Evolutionary conservation across 371 early-diverging fungal species (phyloP), one percentile per base, ranked within the genome.

Genomic region (Conidiobolus coronatus): DNA sequence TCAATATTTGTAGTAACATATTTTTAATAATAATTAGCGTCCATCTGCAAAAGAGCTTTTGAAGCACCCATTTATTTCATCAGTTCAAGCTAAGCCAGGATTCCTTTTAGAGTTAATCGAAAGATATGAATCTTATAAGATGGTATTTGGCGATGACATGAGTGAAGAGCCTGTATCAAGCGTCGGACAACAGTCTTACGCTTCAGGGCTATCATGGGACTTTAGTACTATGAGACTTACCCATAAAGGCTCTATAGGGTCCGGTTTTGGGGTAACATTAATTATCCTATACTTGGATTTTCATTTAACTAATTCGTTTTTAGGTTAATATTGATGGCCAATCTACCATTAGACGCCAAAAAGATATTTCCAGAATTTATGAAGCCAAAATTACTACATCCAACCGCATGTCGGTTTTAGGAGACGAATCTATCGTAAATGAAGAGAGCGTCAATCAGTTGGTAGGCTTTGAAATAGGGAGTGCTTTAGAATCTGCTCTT

Each of bases 381-480:
- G 29, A 29, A 29, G 29, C 29, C 9, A 29, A 29, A 29, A 29
- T 29, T 29, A 29, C 29, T 9, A 29, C 29, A 29, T 29, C 29
- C 29, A 29, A 29, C 9, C 29, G 29, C 29, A 29, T 29, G 29
- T 29, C 29, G 5, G 29, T 29, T 9, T 29, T 29, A 9, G 29
- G 29, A 29, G 29, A 29, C 9, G 29, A 29, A 9, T 29, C 29
- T 29, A 9, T 29, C 9, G 29, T 47, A 21, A 47, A 37, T 21
- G 48, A 47, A 22, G 48, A 47, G 17, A 47, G 48, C 18, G 48
- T 47, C 22, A 47, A 47, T 23, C 37, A 39, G 8, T 20, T 47
- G 4, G 36, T 21, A 12, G 48, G 48, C 3, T 20, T 37, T 22
- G 48, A 47, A 20, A 40, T 47, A 23, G 48, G 48, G 6, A 15